phyloP scores from a whole-genome alignment of 805 yeast species.

The Candida krabiensis region DNA sequence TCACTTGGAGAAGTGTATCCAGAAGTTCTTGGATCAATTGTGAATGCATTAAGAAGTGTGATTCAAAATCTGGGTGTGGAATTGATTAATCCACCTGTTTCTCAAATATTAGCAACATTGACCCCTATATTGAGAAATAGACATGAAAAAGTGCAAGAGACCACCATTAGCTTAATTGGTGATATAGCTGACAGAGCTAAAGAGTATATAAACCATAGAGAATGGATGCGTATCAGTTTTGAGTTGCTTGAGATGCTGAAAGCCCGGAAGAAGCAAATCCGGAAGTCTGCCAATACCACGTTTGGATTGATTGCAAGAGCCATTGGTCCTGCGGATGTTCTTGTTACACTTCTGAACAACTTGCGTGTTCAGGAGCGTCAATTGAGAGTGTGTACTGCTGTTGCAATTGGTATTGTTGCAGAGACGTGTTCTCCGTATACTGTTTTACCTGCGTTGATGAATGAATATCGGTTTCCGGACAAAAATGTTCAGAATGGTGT shows the following conservation, averaged over 20 bases:
- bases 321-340: slow-evolving; percentile 93
- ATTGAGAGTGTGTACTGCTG: slow-evolving; percentile 93
- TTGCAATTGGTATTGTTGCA: slow-evolving; percentile 96
- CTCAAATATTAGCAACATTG: slow-evolving; percentile 80
- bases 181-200: slow-evolving; percentile 77
- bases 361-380: slow-evolving; percentile 94
- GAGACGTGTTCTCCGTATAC: slow-evolving; percentile 92
- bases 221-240: slow-evolving; percentile 96
- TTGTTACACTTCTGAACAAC: slow-evolving; percentile 80
- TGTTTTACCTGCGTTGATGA: slow-evolving; percentile 91
- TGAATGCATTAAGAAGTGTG: slow-evolving; percentile 68
- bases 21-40: slow-evolving; percentile 83
- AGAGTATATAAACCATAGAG: slow-evolving; percentile 82
- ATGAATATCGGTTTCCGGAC: slow-evolving; percentile 91
- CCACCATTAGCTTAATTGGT: slow-evolving; percentile 77
- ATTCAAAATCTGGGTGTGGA: slow-evolving; percentile 59
- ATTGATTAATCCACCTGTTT: slow-evolving; percentile 73
- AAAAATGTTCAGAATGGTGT: slow-evolving; percentile 95
- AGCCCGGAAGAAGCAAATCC: slow-evolving; percentile 70
- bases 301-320: slow-evolving; percentile 91
- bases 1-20: slow-evolving; percentile 94
- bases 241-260: slow-evolving; percentile 87
- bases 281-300: slow-evolving; percentile 84
- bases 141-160: slow-evolving; percentile 88
- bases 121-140: slow-evolving; percentile 90